Base-by-base conservation (phyloP, 345 rosid genomes). In the Erodium maritimum region DNA sequence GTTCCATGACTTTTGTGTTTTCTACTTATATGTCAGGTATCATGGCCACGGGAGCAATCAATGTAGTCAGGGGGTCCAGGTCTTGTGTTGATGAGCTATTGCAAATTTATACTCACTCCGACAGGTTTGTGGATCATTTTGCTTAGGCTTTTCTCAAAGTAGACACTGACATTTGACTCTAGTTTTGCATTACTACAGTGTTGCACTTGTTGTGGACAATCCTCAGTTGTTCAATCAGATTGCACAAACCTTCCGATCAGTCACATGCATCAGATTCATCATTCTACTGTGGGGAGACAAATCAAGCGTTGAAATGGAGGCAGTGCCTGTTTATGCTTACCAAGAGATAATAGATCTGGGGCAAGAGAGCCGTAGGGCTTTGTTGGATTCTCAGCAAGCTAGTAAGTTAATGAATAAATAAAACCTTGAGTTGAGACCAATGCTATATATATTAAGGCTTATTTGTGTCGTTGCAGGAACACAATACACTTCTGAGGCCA, bases 21-120 rank as follows among this genome's bases (percentile, higher is more conserved):
- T n/a, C n/a, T n/a, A n/a, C n/a, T n/a, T n/a, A n/a, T 6, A 11
- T 3, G 8, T 34, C 60, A 93, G 96, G 96, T 56, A 85, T 82
- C 21, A 86, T 93, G 99, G 88, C 99, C 51, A 81, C 70, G 57
- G 99, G 99, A 71, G 95, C 96, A 69, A 76, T 93, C 61, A 82
- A 93, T 77, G 91, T 88, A 71, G 98, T 84, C 19, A 82, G 98
- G 71, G 96, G 96, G 60, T 81, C 95, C 17, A 86, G 91, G 66
- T 88, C 97, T 45, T 79, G 96, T 33, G 78, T 75, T 37, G 91
- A 86, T 67, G 99, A 93, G 74, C 78, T 93, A 62, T 70, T 93
- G 67, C 87, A 83, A 45, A 88, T 91, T 79, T 88, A 91, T 73
- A 63, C 23, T 66, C 98, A 86, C 67, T 91, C 98, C 14, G 98